Evolutionary conservation across 768 basidiomycete genomes (phyloP), one percentile per base, ranked within the genome.

Genomic region (Hygrophoropsis aurantiaca): DNA sequence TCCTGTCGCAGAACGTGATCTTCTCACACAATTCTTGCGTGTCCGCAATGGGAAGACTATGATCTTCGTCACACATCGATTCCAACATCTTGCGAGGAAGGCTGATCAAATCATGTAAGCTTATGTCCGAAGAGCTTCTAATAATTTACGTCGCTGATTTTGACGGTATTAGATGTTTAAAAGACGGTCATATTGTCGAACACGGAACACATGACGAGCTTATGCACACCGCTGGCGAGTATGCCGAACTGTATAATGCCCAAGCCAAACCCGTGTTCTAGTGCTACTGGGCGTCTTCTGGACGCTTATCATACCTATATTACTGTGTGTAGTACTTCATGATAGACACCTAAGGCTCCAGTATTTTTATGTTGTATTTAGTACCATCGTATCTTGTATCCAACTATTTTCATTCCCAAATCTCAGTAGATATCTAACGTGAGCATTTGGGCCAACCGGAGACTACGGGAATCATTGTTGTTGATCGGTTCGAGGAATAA

Each of bases 51-150:
- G 75, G 1, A 81, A 75, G 61, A 84, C 80, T 16, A 40, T 79
- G 61, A 62, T 85, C 11, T 71, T 81, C 35, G 78, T 82, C 6
- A 79, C 78, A 0, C 82, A 85, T 53, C 69, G 77, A 2, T 80
- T 80, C 47, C 73, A 73, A 1, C 70, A 75, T 44, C 63, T 81
- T 13, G 76, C 71, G 0, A 72, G 68, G 41, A 56, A 72, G 11
- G 81, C 79, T 2, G 78, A 82, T 58, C 56, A 71, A 2, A 76
- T 82, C 44, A 48, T 84, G 80, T 82, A 51, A 41, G 77, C 62
- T 10, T 34, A 24, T 24, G 10, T 11, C 24, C 32, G 9, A 40
- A n/a, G n/a, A 23, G 36, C 5, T 19, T 11, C 23, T 15, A 40
- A 18, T 24, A 3, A n/a, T 18, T 19, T 13, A 30, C 18, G 32